Base-by-base conservation (phyloP, 116 monocot genomes). In the Iris pallida region DNA sequence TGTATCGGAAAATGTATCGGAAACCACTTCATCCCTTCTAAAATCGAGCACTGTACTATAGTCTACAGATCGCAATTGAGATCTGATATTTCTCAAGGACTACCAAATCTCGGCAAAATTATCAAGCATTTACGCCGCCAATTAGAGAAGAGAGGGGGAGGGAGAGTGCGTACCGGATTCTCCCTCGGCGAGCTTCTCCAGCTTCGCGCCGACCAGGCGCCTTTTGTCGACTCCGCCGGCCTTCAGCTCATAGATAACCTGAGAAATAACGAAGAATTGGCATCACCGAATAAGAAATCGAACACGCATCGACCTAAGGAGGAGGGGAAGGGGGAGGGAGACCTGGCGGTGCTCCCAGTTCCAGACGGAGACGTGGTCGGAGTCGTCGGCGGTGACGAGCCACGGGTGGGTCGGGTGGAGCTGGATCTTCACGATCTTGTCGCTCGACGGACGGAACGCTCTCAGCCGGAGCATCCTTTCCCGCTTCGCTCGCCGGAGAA, bases 301-400 rank as follows among this genome's bases (percentile, higher is more conserved):
- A 44, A 40, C 58, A 14, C 54, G 4, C n/a, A 63, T 45, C 17
- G 53, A 30, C 3, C 30, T 18, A 40, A 55, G 15, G 14, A 11
- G 1, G 15, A n/a, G 5, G 5, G 55, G 4, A 1, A 11, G 2
- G 5, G 55, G 4, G 10, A 11, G 2, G 15, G 1, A 57, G 16
- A 95, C 95, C 86, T 95, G 95, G 47, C 95, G 86, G 59, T 95
- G 91, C 76, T 91, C 95, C 95, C 95, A 95, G 51, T 95, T 85
- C 91, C 95, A 95, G n/a, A 91, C 95, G 61, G 88, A 95, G 53
- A 95, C 91, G 70, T 87, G 83, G 59, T 95, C 95, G 61, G 88
- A 86, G 67, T 80, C 88, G 55, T 95, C 95, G 16, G 95, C 91
- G 42, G 91, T 88, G 78, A 91, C 91, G 53, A 95, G 79, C 95